These are phyloP conservation scores for Clathrus columnatus DNA, from an alignment of 768 basidiomycete genomes.

Conservation along the genomic window DNA sequence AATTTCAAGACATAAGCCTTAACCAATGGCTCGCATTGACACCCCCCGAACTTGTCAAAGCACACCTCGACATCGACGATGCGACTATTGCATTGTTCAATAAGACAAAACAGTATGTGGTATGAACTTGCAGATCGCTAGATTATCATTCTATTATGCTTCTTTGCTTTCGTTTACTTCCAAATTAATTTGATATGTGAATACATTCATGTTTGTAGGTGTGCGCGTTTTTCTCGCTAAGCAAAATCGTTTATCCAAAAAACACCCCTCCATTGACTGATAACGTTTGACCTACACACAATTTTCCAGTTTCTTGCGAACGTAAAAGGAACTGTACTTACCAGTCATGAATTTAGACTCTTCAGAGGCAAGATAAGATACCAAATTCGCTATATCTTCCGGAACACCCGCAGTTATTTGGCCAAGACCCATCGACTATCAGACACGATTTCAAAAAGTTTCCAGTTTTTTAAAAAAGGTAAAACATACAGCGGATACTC, in stretches of 20 bases:
- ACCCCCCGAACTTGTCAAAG: constrained; percentile 50
- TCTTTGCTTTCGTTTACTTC: no score
- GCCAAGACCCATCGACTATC: background rate
- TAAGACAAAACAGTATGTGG: constrained; percentile 41
- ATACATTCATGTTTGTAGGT: no score
- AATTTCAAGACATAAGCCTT: constrained; percentile 49
- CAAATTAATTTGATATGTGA: no score
- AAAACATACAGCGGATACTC: background rate
- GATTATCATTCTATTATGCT: no score
- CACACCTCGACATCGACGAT: constrained; percentile 46
- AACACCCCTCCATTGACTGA: background rate
- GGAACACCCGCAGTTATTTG: constrained; percentile 11
- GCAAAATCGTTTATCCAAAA: background rate
- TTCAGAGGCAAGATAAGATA: constrained; percentile 27
- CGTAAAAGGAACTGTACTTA: constrained; percentile 4
- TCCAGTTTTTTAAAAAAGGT: background rate
- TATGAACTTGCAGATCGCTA: no score
- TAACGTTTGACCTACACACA: background rate
- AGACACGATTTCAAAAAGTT: background rate
- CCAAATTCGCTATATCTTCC: constrained; percentile 29
- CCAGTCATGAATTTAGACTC: constrained; percentile 26
- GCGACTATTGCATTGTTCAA: constrained; percentile 40
- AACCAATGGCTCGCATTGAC: constrained; percentile 55
- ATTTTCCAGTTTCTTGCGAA: background rate
- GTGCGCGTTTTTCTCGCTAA: no score